Percentiles rank a stretch among this genome's conserved stretches.
These are phyloP conservation scores for Xanthoparmelia taractica DNA, from an alignment of 495 filamentous ascomycete species.

Conservation along the genomic window DNA sequence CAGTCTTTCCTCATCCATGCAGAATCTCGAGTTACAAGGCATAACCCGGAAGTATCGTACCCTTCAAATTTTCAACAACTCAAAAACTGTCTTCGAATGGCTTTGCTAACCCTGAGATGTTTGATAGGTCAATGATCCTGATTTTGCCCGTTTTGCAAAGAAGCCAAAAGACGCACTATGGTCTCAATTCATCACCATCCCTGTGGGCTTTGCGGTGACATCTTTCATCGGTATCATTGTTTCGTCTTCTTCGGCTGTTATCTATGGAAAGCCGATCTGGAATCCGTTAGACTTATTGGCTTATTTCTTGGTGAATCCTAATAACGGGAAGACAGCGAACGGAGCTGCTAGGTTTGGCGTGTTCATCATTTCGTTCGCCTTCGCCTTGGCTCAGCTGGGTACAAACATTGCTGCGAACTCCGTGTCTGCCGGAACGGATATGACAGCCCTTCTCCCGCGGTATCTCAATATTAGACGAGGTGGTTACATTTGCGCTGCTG, in stretches of 20 bases:
- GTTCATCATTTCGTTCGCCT: conserved; percentile 77
- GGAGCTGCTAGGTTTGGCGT: conserved; percentile 76
- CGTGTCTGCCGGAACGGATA: conserved; percentile 80
- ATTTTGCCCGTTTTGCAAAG: conserved; percentile 79
- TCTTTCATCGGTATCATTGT: conserved; percentile 93
- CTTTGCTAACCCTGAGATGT: not conserved
- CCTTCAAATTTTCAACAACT: not conserved
- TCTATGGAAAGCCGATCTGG: conserved; percentile 75
- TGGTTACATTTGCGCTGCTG: conserved; percentile 75
- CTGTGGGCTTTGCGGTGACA: conserved; percentile 76
- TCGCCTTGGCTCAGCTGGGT: conserved; percentile 79
- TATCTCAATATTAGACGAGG: conserved; percentile 86
- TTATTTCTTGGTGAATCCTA: conserved; percentile 49
- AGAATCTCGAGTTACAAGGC: not conserved
- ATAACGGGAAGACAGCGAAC: conserved; percentile 49
- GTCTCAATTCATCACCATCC: conserved; percentile 84
- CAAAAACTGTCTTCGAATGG: not conserved
- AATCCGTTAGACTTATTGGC: conserved; percentile 72
- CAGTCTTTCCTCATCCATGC: not conserved
- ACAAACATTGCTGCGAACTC: conserved; percentile 94
- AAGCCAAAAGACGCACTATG: conserved; percentile 79
- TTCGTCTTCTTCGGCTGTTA: conserved; percentile 73
- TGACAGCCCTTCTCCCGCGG: conserved; percentile 82
- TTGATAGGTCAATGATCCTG: conserved; percentile 60
- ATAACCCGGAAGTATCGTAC: not conserved